Base-by-base conservation (phyloP, 2,329 filamentous ascomycete species). In the Fusarium robinianum region DNA sequence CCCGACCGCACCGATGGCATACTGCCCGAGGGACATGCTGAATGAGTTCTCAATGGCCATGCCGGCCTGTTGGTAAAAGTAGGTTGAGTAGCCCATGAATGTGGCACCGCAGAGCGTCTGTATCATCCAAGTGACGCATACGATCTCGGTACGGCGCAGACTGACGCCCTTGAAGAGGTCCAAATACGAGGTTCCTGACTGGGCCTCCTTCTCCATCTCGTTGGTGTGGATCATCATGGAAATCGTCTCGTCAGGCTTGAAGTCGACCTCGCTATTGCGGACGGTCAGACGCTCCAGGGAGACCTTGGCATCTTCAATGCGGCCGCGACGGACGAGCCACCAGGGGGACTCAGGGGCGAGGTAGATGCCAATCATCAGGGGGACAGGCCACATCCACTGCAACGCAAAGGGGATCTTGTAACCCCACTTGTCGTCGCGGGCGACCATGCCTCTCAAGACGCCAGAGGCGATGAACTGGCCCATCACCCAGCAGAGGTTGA, bases 81-180 rank as follows among this genome's bases (percentile, higher is more conserved):
- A 71, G 19, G 80, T 83, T 14, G 80, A 82, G 63, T 81, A 83
- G 49, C 80, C 80, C 64, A 79, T 81, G 49, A 76, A 67, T 6
- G 63, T 63, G 3, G 66, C 42, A 8, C 72, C 72, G 41, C 67
- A 72, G 0, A 72, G 53, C 0, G 66, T 68, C 58, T 74, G 72
- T 5, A 68, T 66, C 23, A 69, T 65, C 63, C 69, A 76, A 1
- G 66, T 74, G 62, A 75, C 57, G 39, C 68, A 70, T 5, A 70
- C 71, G 39, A 76, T 71, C 40, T 75, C 72, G 1, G 73, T 76
- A 7, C 75, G 64, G 6, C 74, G 69, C 3, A 71, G 65, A 51
- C 78, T 72, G 24, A 64, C 56, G 4, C 73, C 72, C 29, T 67
- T 69, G 64, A 80, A 79, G 41, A 74, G 72, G 46, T 79, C 74